Evolutionary conservation across 257 asterid species (phyloP), one percentile per base, ranked within the genome.

Genomic region (Solanum bulbocastanum): DNA sequence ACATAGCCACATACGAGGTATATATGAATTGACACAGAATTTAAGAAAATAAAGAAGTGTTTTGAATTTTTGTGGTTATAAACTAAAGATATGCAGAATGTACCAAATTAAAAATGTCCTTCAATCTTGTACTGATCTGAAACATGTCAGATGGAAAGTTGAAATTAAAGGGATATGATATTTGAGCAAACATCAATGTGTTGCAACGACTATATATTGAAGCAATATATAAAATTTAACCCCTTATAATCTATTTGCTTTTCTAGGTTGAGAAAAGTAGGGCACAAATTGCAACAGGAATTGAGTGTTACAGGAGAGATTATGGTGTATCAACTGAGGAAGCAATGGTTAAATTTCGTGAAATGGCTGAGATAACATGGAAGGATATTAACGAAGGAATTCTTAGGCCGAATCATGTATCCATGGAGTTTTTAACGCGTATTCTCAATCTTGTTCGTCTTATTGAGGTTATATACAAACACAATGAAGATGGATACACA

Each of bases 381-480:
- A 93, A 92, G 72, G 94, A 91, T 33, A 39, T 90, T 0, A 94
- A 93, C 83, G 93, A 89, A n/a, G 97, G 92, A 74, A 72, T 44
- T 13, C 62, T 84, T 13, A 87, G 66, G 83, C 90, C 89, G 11
- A 69, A 84, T 10, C 13, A 78, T 6, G 86, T 87, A 18, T 37
- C 91, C 0, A 76, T 27, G 83, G 89, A 89, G 36, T 42, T 91
- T 56, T 62, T 90, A 25, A 58, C 44, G 37, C 72, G 85, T 14
- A 60, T 91, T 37, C 56, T 93, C 20, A 90, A 91, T 83, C 85
- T 91, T 56, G 74, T 91, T 1, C 87, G 93, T 4, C 7, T 92
- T 82, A 86, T 90, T 5, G 93, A 92, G 1, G 91, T 92, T 6
- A 68, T 32, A 30, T 93, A 92, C 86, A 89, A 90, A 69, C 32